A percentile compares a stretch with the other conserved stretches of the same genome.
phyloP scores from a whole-genome alignment of 2,329 filamentous ascomycete genomes.

The Botrytis galanthina region DNA sequence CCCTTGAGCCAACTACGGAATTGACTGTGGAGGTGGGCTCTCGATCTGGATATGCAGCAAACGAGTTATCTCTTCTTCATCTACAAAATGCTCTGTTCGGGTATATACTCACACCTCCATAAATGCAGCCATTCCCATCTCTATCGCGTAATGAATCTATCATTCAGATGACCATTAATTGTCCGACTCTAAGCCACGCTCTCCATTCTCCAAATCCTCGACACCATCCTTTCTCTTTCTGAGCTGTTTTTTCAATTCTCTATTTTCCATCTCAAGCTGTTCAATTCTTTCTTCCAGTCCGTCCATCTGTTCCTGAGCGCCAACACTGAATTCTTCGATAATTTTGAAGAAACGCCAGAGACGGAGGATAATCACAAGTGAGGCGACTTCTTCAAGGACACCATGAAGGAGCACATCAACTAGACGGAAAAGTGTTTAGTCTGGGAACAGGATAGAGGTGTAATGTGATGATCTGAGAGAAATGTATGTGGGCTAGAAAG shows the following conservation, averaged over 20 bases:
- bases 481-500: neutral
- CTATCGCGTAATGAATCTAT: neutral
- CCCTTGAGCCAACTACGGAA: neutral
- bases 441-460: neutral
- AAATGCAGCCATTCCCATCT: neutral
- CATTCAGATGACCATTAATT: neutral
- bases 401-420: constrained; percentile 61
- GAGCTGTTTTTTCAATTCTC: constrained; percentile 48
- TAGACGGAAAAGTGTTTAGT: constrained; percentile 48
- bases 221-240: constrained; percentile 27
- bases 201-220: constrained; percentile 22
- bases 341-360: constrained; percentile 71
- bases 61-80: neutral
- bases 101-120: neutral
- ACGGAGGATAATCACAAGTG: constrained; percentile 63
- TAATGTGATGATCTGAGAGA: neutral
- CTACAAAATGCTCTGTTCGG: neutral
- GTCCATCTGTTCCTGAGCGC: constrained; percentile 61
- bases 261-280: constrained; percentile 50
- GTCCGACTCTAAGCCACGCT: neutral
- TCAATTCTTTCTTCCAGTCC: constrained; percentile 52
- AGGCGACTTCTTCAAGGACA: constrained; percentile 60
- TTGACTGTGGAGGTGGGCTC: neutral
- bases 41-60: neutral
- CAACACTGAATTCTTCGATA: constrained; percentile 64